Conservation (phyloP, 2,329 filamentous ascomycete genomes). For the Ophiocordyceps camponoti-leonardi region DNA sequence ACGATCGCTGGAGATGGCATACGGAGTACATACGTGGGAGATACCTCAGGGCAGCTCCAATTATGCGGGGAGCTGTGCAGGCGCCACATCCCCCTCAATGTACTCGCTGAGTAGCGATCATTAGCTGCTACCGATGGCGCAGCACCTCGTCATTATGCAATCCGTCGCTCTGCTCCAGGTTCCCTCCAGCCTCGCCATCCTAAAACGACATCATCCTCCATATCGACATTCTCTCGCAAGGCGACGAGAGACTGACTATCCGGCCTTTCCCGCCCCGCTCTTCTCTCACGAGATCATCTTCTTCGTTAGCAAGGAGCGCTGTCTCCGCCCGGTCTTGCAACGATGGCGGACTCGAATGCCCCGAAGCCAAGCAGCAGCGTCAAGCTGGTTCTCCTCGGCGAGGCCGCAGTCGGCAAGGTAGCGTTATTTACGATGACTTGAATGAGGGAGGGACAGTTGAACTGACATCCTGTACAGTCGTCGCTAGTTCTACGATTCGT, state of each 20-base stretch:
- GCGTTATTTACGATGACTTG: no score
- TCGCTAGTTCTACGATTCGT: constrained; percentile 96
- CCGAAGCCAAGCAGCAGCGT: constrained; percentile 98
- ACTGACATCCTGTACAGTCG: constrained; percentile 37
- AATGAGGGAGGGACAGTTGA: not conserved
- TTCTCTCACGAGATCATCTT: not conserved
- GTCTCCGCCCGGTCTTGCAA: not conserved
- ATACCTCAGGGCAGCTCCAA: no score
- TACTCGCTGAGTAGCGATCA: not conserved
- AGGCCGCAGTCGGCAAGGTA: constrained; percentile 98
- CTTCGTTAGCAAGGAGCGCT: not conserved
- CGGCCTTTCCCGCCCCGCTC: no score
- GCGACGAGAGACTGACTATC: not conserved
- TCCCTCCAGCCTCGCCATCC: constrained; percentile 1
- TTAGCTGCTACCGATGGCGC: no score
- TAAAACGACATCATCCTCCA: not conserved
- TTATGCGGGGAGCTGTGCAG: no score
- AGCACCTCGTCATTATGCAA: constrained; percentile 10
- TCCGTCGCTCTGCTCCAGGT: not conserved
- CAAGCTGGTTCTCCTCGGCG: constrained; percentile 93
- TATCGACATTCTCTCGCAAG: not conserved
- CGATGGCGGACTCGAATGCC: constrained; percentile 32
- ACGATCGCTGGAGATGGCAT: no score
- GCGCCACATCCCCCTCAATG: no score
- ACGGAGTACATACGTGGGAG: no score